Evolutionary conservation across 371 early-diverging fungal species (phyloP), one percentile per base, ranked within the genome.

Genomic region (Lichtheimia hyalospora): DNA sequence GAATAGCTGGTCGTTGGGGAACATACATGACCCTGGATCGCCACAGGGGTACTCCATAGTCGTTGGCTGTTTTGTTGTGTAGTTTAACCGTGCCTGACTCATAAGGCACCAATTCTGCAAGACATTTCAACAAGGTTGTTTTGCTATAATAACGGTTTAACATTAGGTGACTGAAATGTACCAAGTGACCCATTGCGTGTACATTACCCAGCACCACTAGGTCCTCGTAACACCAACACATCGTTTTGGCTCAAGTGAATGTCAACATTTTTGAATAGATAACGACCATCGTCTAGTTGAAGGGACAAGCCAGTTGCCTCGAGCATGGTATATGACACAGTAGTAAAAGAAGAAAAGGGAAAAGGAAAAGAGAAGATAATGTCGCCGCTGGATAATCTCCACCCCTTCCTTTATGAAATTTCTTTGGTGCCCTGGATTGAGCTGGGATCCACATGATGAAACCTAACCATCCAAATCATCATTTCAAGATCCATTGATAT

Each of bases 21-120:
- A 95, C 91, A 70, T 95, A 95, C 83, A 90, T 87, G 52, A 93
- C 84, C 21, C 74, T 76, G 5, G 90, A 82, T 21, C 96, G 78
- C 93, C 93, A 94, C 20, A 62, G 52, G 0, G 92, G 89, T 16
- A 92, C 73, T 18, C 89, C 88, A 61, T 82, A 74, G 42, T 87
- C 79, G 25, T 74, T 69, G 0, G 89, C 83, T 2, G 81, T 80
- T 75, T 83, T 85, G 15, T 77, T 84, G 18, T 79, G 54, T 27
- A 93, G 68, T 25, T 70, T 76, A 23, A 85, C 69, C 8, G 63
- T 54, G 0, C 94, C 94, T 28, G 77, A 70, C 15, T 90, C 85
- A 60, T 83, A 85, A 3, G 85, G 73, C 3, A 86, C 75, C 15
- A 92, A 80, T 58, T 93, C 88, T 10, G 93, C 89, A 49, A 95